Base-by-base conservation (phyloP, 441 rosid genomes). In the Mallotus repandus region DNA sequence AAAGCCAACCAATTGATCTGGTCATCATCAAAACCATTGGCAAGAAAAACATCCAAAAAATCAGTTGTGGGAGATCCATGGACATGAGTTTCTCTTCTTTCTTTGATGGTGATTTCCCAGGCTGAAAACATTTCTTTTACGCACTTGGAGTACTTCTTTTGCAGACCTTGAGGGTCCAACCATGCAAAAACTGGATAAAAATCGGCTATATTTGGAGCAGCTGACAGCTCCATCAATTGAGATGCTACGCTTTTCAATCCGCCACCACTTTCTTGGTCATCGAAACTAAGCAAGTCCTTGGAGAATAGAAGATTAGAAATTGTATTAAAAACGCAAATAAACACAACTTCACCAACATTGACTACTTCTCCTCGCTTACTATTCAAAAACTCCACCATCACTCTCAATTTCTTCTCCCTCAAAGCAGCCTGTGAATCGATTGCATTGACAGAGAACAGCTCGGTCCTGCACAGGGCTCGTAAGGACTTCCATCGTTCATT, bases 151-250 rank as follows among this genome's bases (percentile, higher is more conserved):
- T 18, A 5, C 22, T 65, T 71, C 52, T 9, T 79, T 12, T 54
- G 68, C 2, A 81, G 50, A 11, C 82, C 74, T 59, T 76, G 84
- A 54, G 73, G 72, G 68, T 81, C 84, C 8, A 78, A 69, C 5
- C 50, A 29, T 0, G 60, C 71, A 9, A 83, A 25, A 3, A 71
- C 1, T 0, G 82, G 86, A 65, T 67, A 83, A 45, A 74, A 11
- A 29, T 80, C 81, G 0, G 82, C 71, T 1, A 83, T 60, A 41
- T 83, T 81, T n/a, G 76, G 81, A 67, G 69, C 19, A 15, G 68
- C 22, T 3, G n/a, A 25, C 56, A 72, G 14, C 63, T 67, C 79
- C 82, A 70, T 54, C 74, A 72, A 43, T 49, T 64, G 75, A 71
- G 77, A 52, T 1, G 74, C 46, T 10, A 76, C 29, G 4, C 62